phyloP scores from a whole-genome alignment of 495 filamentous ascomycete genomes.

The Cladorrhinum samala region DNA sequence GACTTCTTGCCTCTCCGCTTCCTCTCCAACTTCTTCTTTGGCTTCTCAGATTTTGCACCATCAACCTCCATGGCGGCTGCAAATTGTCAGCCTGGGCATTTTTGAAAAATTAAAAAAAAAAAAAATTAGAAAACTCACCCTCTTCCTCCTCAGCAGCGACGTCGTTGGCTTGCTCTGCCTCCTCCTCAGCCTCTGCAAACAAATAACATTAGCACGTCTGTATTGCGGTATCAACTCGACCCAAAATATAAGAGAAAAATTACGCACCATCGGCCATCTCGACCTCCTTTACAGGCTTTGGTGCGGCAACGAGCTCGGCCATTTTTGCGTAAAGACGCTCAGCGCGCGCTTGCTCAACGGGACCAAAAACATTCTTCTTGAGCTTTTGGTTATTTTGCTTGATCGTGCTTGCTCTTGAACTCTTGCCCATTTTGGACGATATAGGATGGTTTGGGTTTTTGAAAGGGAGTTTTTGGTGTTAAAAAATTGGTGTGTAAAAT shows the following conservation, averaged over 20 bases:
- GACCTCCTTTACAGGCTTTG: constrained; percentile 44
- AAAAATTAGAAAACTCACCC: constrained; percentile 24
- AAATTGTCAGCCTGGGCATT: constrained; percentile 12
- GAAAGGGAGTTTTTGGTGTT: background rate
- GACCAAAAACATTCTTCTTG: constrained; percentile 71
- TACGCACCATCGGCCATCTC: constrained; percentile 30
- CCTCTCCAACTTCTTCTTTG: constrained; percentile 38
- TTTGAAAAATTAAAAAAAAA: background rate
- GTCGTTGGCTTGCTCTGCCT: constrained; percentile 13
- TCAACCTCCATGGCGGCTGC: constrained; percentile 45
- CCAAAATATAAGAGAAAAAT: background rate
- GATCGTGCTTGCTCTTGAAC: constrained; percentile 61
- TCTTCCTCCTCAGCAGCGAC: constrained; percentile 21
- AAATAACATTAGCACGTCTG: background rate
- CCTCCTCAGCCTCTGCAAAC: constrained; percentile 12
- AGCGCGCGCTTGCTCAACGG: constrained; percentile 65
- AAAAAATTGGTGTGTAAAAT: background rate
- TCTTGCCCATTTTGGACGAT: constrained; percentile 69
- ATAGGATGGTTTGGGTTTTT: background rate
- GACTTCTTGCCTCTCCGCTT: constrained; percentile 44
- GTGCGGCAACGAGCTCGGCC: constrained; percentile 63
- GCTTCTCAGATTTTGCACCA: constrained; percentile 24
- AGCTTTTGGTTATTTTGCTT: constrained; percentile 75
- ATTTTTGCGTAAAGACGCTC: constrained; percentile 76
- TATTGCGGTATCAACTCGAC: background rate